phyloP scores from a whole-genome alignment of 1,284 basidiomycete genomes.

The Fomitopsis schrenkii region DNA sequence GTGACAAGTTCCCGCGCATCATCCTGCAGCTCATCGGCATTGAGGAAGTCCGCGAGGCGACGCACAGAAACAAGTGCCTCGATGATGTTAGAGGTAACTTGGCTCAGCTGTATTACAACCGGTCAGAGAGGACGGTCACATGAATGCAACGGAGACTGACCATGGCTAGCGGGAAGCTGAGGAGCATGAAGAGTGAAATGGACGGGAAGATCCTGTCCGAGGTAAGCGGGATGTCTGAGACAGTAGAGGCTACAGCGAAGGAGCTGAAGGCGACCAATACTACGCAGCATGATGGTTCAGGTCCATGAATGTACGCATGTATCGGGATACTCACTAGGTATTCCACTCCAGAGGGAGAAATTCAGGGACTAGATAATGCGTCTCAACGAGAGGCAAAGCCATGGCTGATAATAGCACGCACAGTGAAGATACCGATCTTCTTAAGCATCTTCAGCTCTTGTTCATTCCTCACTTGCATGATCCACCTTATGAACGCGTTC shows the following conservation, averaged over 20 bases:
- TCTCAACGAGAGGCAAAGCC: background rate
- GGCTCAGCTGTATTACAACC: constrained; percentile 43
- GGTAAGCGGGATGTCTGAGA: constrained; percentile 73
- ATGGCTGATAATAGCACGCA: constrained; percentile 25
- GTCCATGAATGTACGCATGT: background rate
- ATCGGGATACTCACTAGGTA: constrained; percentile 42
- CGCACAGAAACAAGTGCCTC: constrained; percentile 45
- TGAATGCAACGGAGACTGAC: constrained; percentile 26
- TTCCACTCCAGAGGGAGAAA: constrained; percentile 60
- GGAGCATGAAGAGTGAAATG: constrained; percentile 88
- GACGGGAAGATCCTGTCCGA: constrained; percentile 93
- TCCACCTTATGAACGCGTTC: constrained; percentile 74
- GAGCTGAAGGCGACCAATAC: constrained; percentile 86
- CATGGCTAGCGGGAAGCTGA: constrained; percentile 88
- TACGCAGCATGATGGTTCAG: constrained; percentile 25
- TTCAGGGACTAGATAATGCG: constrained; percentile 45
- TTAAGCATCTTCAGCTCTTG: constrained; percentile 79
- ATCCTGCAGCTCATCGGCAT: constrained; percentile 75
- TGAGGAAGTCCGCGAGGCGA: constrained; percentile 31
- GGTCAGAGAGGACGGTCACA: too few relatives aligned
- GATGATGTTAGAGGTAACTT: constrained; percentile 75
- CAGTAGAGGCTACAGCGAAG: constrained; percentile 77
- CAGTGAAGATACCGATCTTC: constrained; percentile 75
- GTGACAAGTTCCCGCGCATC: constrained; percentile 60
- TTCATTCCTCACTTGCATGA: constrained; percentile 80